Conservation (phyloP, 2,329 filamentous ascomycete genomes). For the Cladophialophora immunda region DNA sequence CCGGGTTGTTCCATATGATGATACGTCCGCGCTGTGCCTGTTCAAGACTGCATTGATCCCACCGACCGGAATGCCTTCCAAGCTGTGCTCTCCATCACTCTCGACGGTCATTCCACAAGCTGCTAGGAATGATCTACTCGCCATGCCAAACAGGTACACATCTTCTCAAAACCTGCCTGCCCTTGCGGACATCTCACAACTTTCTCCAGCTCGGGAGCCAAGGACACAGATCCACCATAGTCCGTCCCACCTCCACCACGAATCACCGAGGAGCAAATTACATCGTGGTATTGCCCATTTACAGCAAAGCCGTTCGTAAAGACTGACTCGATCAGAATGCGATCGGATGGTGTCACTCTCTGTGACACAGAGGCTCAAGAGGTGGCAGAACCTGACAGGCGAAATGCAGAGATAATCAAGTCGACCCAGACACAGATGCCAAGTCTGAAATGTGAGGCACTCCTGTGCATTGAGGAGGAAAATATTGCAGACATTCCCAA, state of each 20-base stretch:
- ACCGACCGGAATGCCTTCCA: neutral
- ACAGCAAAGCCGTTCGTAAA: too few species aligned
- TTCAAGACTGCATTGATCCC: neutral
- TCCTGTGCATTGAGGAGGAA: neutral
- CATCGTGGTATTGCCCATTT: too few species aligned
- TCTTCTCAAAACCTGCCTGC: too few species aligned
- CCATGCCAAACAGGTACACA: neutral
- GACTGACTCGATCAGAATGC: conserved; percentile 2
- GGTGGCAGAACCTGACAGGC: neutral
- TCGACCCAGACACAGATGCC: neutral
- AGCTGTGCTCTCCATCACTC: neutral
- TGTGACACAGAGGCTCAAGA: neutral
- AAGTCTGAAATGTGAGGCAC: neutral
- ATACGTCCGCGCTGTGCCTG: neutral
- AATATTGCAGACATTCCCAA: neutral
- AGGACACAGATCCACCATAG: too few species aligned
- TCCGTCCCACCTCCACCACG: too few species aligned
- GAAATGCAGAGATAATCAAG: conserved; percentile 1
- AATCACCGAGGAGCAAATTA: too few species aligned
- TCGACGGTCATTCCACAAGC: neutral
- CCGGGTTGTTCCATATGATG: neutral
- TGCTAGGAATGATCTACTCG: neutral
- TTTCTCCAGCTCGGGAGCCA: too few species aligned
- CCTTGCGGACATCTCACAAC: too few species aligned
- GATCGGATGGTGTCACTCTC: neutral